phyloP scores from a whole-genome alignment of 2,329 filamentous ascomycete genomes.

The Ustilaginoidea virens region DNA sequence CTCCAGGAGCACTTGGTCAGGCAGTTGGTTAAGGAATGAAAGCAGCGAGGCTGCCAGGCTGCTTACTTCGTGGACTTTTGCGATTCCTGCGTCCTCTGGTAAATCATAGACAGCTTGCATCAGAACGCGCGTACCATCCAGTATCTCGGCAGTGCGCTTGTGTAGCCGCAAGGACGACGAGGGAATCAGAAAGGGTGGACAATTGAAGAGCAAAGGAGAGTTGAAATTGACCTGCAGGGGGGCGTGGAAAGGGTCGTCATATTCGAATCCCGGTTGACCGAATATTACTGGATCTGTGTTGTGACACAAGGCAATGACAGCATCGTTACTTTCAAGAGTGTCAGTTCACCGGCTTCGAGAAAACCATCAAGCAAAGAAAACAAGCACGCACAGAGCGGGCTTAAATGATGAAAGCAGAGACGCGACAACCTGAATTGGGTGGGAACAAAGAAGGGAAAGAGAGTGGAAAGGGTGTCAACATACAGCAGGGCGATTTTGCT shows the following conservation, averaged over 20 bases:
- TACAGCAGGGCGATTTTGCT: conserved; percentile 34
- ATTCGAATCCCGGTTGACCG: conserved; percentile 24
- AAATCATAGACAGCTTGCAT: conserved; percentile 26
- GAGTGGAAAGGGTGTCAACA: conserved; percentile 11
- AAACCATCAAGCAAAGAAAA: no score
- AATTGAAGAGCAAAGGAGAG: conserved; percentile 28
- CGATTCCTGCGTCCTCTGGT: conserved; percentile 16
- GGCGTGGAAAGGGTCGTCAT: conserved; percentile 19
- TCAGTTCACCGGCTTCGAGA: no score
- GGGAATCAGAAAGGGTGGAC: conserved; percentile 26
- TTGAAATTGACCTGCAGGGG: conserved; percentile 29
- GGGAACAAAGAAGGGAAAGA: no score
- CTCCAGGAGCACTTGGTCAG: conserved; percentile 12
- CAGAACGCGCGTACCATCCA: conserved; percentile 35
- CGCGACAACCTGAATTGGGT: no score
- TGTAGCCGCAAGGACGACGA: conserved; percentile 28
- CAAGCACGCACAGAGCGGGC: no score
- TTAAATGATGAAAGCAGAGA: no score
- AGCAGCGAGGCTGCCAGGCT: conserved; percentile 24
- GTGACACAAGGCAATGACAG: conserved; percentile 31
- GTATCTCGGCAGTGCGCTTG: conserved; percentile 28
- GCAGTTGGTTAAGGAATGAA: conserved; percentile 20
- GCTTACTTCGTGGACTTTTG: conserved; percentile 23
- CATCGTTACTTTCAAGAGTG: conserved; percentile 28
- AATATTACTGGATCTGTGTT: conserved; percentile 27